Conservation (phyloP, 2,329 filamentous ascomycete species). For the Aureobasidium sp. region DNA sequence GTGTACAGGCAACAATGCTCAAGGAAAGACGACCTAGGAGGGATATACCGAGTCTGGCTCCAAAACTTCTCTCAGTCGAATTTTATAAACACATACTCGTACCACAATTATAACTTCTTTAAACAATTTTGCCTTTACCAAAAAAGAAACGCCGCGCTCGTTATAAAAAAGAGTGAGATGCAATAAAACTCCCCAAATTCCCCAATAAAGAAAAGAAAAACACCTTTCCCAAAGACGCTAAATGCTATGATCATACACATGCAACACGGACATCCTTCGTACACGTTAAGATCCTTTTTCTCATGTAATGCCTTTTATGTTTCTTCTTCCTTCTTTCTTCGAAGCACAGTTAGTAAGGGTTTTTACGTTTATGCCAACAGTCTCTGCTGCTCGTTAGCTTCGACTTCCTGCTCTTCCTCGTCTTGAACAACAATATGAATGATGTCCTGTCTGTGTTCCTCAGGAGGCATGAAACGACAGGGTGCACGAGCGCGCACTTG, state of each 20-base stretch:
- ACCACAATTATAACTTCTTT: background rate
- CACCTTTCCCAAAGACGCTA: background rate
- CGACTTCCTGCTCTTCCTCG: slow-evolving; percentile 6
- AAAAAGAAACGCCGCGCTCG: slow-evolving; percentile 1
- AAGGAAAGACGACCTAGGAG: background rate
- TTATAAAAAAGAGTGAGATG: background rate
- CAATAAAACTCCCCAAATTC: background rate
- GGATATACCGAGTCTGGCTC: no score
- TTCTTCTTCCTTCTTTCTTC: background rate
- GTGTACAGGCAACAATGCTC: background rate
- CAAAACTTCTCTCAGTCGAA: no score
- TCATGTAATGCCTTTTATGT: background rate
- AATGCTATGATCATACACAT: background rate
- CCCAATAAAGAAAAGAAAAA: background rate
- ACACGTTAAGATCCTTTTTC: background rate
- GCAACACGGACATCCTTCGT: background rate
- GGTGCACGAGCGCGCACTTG: slow-evolving; percentile 18
- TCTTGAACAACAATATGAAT: slow-evolving; percentile 18
- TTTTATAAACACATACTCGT: background rate
- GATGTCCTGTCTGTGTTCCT: slow-evolving; percentile 14
- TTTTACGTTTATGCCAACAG: background rate
- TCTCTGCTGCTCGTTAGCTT: background rate
- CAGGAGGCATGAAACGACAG: slow-evolving; percentile 21
- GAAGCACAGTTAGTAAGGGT: background rate
- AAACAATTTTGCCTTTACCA: background rate